phyloP scores from a whole-genome alignment of 345 rosid species.

The Salix koriyanagi region DNA sequence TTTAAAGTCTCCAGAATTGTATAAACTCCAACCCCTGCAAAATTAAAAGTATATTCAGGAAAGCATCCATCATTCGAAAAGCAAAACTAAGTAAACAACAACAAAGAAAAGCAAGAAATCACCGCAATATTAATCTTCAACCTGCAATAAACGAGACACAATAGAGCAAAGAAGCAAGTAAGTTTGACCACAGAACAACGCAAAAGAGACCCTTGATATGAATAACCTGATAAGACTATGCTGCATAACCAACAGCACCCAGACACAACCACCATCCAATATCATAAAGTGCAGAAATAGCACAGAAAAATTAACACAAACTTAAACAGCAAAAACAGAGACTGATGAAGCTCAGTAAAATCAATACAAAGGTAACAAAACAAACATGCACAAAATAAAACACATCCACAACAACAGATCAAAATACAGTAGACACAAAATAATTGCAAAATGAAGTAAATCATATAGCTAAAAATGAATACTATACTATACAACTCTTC shows the following conservation, averaged over 20 bases:
- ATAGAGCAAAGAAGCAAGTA: conserved; percentile 11
- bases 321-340: neutral
- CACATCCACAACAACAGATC: neutral
- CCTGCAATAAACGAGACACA: conserved; percentile 28
- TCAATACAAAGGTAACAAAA: neutral
- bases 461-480: neutral
- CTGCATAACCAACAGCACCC: neutral
- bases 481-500: conserved; percentile 5
- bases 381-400: neutral
- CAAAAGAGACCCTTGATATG: conserved; percentile 9
- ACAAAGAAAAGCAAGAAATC: conserved; percentile 2
- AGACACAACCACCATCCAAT: neutral
- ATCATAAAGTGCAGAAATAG: neutral
- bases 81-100: conserved; percentile 2
- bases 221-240: conserved; percentile 12
- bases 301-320: neutral
- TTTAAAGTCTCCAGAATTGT: conserved; percentile 48
- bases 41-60: conserved; percentile 47
- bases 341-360: neutral
- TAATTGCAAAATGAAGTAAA: neutral
- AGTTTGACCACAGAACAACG: conserved; percentile 19
- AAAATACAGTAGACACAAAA: neutral
- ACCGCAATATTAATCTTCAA: conserved; percentile 18
- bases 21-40: conserved; percentile 66
- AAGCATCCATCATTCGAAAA: conserved; percentile 16